Base-by-base conservation (phyloP, 768 basidiomycete genomes). In the Boletus pseudopeckii region DNA sequence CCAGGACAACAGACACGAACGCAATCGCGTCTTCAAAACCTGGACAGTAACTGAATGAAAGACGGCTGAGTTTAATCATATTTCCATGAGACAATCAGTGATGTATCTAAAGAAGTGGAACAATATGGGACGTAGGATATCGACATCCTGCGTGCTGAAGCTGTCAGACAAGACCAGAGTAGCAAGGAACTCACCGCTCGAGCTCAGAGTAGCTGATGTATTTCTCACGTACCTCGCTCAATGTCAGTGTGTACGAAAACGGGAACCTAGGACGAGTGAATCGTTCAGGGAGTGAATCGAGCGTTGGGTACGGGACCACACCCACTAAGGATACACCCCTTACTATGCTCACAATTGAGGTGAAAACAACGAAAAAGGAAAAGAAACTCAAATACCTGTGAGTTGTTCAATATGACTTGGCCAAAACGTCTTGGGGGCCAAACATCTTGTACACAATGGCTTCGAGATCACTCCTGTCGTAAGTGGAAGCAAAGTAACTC, bases 371-470 rank as follows among this genome's bases (percentile, higher is more conserved):
- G 14, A 45, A 11, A 52, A 26, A 26, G 22, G 20, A 1, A 17
- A 32, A 22, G 7, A 4, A 17, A 53, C 74, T 1, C 18, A 13
- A 18, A 53, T 58, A 90, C 94, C 76, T 80, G 83, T 45, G 98
- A 76, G 70, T 98, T 98, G 43, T 80, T 81, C 52, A 86, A 72
- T 94, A 99, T 98, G 20, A 98, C 90, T 30, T 79, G 78, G n/a
- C 96, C 97, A 71, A 98, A 0, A 83, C 63, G 65, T 98, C 96
- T 18, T 83, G 5, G 98, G 74, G 2, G 22, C 22, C 22, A 22
- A 22, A 22, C 2, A 22, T 22, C 22, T 22, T 22, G 22, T 22
- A 22, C 22, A 22, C 78, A 14, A 93, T 72, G 4, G 78, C 80
- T 24, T 82, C 85, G 2, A 83, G 72, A 37, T 52, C 15, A 13